Percentiles rank a stretch among this genome's conserved stretches.
Evolutionary conservation across 2,329 filamentous ascomycete genomes (phyloP).

Genomic region (Microcyclosporella mali): DNA sequence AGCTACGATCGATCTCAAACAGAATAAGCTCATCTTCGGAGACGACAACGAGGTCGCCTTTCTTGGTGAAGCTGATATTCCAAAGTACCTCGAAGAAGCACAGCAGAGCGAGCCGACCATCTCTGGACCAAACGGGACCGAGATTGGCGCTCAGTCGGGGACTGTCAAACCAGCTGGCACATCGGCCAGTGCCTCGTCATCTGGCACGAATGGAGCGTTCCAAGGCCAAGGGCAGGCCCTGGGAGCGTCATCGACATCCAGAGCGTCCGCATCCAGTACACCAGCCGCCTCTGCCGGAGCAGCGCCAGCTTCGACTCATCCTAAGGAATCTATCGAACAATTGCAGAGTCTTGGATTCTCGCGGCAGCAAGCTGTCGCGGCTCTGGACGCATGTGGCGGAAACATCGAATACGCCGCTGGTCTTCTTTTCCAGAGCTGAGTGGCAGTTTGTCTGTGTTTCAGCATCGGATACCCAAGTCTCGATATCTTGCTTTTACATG

Average conservation of each 20-base stretch:
- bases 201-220: conserved; percentile 20
- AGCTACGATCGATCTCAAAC: conserved; percentile 80
- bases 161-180: conserved; percentile 57
- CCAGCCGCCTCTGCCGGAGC: conserved; percentile 13
- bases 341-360: conserved; percentile 73
- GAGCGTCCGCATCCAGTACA: conserved; percentile 15
- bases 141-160: conserved; percentile 77
- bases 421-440: conserved; percentile 46
- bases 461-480: conserved; percentile 8
- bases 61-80: conserved; percentile 86
- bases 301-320: conserved; percentile 33
- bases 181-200: conserved; percentile 29
- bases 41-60: conserved; percentile 77
- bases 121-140: conserved; percentile 78
- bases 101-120: conserved; percentile 87
- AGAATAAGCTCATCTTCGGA: conserved; percentile 73
- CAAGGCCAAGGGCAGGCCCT: conserved; percentile 30
- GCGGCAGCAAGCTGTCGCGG: conserved; percentile 68
- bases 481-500: neutral
- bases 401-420: conserved; percentile 85
- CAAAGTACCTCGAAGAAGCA: conserved; percentile 68
- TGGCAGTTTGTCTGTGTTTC: neutral
- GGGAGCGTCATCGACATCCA: conserved; percentile 16
- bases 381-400: conserved; percentile 74
- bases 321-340: conserved; percentile 64